Percentiles rank a stretch among this genome's conserved stretches.
phyloP scores from a whole-genome alignment of 306 rosid genomes.

The Dryas octopetala region DNA sequence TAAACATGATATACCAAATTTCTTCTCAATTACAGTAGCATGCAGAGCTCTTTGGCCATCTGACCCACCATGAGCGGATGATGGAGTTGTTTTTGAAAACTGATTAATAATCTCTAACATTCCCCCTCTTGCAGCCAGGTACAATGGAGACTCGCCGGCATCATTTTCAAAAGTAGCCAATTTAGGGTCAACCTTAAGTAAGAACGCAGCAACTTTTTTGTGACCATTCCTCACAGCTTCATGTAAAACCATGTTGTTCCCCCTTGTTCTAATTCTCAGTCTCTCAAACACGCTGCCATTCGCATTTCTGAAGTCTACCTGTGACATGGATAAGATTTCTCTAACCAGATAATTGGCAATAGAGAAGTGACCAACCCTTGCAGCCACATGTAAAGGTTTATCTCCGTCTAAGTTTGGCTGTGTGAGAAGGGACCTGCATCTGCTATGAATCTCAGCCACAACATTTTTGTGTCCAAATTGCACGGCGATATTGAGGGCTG shows the following conservation, averaged over 20 bases:
- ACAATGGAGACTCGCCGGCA: slow-evolving; percentile 4
- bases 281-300: neutral
- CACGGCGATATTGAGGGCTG: neutral
- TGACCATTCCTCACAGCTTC: neutral
- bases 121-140: slow-evolving; percentile 9
- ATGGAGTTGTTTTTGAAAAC: neutral
- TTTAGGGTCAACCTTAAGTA: neutral
- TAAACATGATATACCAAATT: neutral
- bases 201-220: neutral
- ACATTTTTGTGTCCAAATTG: neutral
- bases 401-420: slow-evolving; percentile 3
- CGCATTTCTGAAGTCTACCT: neutral
- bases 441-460: neutral
- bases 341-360: neutral
- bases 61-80: neutral
- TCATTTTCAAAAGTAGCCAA: slow-evolving; percentile 5
- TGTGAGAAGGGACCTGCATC: neutral
- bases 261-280: neutral
- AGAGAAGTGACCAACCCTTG: neutral
- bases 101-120: neutral
- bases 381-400: slow-evolving; percentile 2
- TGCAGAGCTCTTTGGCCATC: slow-evolving; percentile 11
- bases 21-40: slow-evolving; percentile 7
- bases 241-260: neutral
- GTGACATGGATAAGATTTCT: neutral